Evolutionary conservation across 2,329 filamentous ascomycete species (phyloP).

Genomic region (Claviceps cyperi): DNA sequence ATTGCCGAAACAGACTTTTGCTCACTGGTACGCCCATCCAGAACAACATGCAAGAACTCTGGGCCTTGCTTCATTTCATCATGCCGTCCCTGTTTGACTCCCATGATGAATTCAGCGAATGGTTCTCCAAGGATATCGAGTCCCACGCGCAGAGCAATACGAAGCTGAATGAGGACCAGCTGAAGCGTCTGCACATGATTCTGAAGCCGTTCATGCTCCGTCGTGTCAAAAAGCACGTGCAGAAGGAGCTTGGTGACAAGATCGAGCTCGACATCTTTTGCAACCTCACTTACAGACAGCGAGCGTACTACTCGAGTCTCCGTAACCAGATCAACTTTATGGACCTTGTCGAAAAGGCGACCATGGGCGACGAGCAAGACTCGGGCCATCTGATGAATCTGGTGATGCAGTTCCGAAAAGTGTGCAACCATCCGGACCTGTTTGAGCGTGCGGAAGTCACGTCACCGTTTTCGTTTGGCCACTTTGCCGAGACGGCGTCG

Average conservation of each 20-base stretch:
- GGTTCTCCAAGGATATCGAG: conserved; percentile 94
- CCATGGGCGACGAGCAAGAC: conserved; percentile 84
- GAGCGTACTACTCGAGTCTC: conserved; percentile 81
- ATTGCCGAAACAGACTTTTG: conserved; percentile 85
- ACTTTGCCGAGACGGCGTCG: conserved; percentile 88
- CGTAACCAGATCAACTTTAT: conserved; percentile 97
- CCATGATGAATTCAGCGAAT: conserved; percentile 84
- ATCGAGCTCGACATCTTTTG: conserved; percentile 95
- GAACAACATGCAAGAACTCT: conserved; percentile 99
- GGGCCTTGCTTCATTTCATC: conserved; percentile 96
- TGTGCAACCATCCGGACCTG: conserved; percentile 94
- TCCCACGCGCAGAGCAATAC: conserved; percentile 97
- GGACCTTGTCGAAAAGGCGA: conserved; percentile 95
- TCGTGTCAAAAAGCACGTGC: conserved; percentile 98
- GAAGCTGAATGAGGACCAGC: conserved; percentile 97
- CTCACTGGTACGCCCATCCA: conserved; percentile 96
- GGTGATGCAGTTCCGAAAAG: conserved; percentile 99
- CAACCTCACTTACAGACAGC: conserved; percentile 88
- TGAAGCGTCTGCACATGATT: conserved; percentile 96
- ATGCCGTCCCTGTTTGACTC: conserved; percentile 98
- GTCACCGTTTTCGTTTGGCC: conserved; percentile 69
- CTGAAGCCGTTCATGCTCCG: conserved; percentile 98
- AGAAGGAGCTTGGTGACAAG: conserved; percentile 98
- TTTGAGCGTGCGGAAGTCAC: conserved; percentile 89
- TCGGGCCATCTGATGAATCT: conserved; percentile 96